Base-by-base conservation (phyloP, 1,139 yeast genomes). In the Geotrichum aggregatum region DNA sequence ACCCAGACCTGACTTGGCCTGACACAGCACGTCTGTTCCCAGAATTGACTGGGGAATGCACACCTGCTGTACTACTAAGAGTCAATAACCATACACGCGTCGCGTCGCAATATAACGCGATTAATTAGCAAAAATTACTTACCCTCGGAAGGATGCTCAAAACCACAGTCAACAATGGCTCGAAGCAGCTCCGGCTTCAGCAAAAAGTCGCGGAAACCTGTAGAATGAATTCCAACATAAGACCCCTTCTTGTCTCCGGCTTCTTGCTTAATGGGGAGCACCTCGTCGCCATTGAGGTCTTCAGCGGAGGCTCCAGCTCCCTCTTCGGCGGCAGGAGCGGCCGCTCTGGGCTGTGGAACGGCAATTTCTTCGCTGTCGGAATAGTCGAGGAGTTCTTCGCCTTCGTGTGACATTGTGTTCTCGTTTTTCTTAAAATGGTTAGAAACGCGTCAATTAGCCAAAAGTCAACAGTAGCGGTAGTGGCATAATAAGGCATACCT, bases 1-100 rank as follows among this genome's bases (percentile, higher is more conserved):
- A 83, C 98, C 98, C 63, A 92, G 79, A 84, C 98, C 98, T 45
- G 98, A 92, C 78, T 92, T 92, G 72, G 98, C 98, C 77, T 92
- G 98, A 76, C 98, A 92, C 62, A 92, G 76, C 56, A 92, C 98
- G 68, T 92, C 98, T 58, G 96, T 91, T 69, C 98, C 98, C 66
- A 91, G 86, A 66, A 92, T 89, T 54, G 97, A 87, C 76, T 92
- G 98, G 54, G 98, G 98, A 67, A 92, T 92, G 75, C 97, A 88
- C 64, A 88, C 94, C 77, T 92, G 98, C 77, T 92, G 98, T 62
- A 92, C 98, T 85, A 36, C 26, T 10, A 16, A n/a, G 19, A 6
- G 43, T 24, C 10, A 21, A 11, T n/a, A 14, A 7, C 16, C 6
- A 8, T 14, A 2, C 14, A 4, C n/a, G 16, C 16, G n/a, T 34